Conservation (phyloP, 1,284 basidiomycete species). For the Rhodotorula sp. region DNA sequence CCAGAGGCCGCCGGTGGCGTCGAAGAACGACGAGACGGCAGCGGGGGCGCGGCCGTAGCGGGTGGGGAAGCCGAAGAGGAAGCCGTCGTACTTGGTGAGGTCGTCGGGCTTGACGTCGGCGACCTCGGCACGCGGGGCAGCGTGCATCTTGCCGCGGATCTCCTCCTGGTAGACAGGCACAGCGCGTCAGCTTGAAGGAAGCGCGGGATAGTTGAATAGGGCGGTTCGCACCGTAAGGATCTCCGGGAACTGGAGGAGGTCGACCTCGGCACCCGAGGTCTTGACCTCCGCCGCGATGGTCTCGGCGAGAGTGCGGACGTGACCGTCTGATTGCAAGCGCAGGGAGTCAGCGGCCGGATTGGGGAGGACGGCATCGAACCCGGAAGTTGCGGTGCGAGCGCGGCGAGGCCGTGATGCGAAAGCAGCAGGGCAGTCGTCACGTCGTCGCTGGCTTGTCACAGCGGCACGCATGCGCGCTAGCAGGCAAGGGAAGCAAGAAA, state of each 20-base stretch:
- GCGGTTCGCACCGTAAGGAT: constrained; percentile 58
- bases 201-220: neutral
- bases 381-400: too few species aligned
- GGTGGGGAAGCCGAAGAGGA: constrained; percentile 16
- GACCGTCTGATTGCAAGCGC: constrained; percentile 37
- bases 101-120: constrained; percentile 68
- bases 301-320: constrained; percentile 68
- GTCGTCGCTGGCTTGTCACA: too few species aligned
- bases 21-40: constrained; percentile 56
- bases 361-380: too few species aligned
- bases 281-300: constrained; percentile 70
- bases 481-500: neutral
- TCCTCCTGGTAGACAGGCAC: constrained; percentile 57
- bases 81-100: constrained; percentile 52
- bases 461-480: too few species aligned
- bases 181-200: rapidly evolving
- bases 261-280: constrained; percentile 63
- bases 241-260: constrained; percentile 52
- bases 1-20: constrained; percentile 72
- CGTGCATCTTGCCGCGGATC: constrained; percentile 66
- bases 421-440: too few species aligned
- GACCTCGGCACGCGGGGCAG: constrained; percentile 64
- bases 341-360: neutral
- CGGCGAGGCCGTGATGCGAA: too few species aligned
- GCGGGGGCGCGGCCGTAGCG: constrained; percentile 58